phyloP scores from a whole-genome alignment of 2,329 filamentous ascomycete genomes.

The Trichoderma cornu-damae region DNA sequence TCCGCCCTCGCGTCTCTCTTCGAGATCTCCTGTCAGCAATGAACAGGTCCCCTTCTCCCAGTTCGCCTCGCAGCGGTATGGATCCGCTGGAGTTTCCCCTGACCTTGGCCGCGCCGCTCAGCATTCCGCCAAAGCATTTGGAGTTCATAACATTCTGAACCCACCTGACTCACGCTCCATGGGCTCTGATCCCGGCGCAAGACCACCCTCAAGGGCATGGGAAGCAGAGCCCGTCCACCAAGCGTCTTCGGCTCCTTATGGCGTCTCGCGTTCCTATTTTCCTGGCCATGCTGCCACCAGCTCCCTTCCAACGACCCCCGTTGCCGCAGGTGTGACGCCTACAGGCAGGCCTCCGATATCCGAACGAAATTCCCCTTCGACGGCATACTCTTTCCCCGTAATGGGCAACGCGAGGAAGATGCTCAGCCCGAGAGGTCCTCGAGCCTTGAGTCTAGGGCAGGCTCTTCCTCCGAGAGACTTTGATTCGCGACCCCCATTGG shows the following conservation, averaged over 20 bases:
- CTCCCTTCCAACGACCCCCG: conserved; percentile 34
- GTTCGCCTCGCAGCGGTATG: conserved; percentile 23
- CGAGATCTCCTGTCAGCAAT: conserved; percentile 41
- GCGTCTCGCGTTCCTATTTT: conserved; percentile 25
- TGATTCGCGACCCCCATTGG: conserved; percentile 24
- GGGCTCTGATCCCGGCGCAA: conserved; percentile 20
- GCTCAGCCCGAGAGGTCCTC: conserved; percentile 31
- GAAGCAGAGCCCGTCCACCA: conserved; percentile 22
- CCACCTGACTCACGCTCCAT: conserved; percentile 30
- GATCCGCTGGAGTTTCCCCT: conserved; percentile 23
- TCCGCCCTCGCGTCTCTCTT: conserved; percentile 48
- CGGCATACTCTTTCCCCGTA: conserved; percentile 30
- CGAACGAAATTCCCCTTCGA: conserved; percentile 31
- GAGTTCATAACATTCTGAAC: conserved; percentile 38
- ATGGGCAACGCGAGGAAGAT: conserved; percentile 29
- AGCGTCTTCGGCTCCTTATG: conserved; percentile 24
- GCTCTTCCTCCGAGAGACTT: conserved; percentile 23
- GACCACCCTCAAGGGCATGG: conserved; percentile 20
- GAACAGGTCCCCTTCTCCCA: conserved; percentile 27
- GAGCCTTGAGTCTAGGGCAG: conserved; percentile 29
- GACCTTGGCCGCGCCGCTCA: conserved; percentile 26
- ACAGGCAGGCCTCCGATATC: conserved; percentile 28
- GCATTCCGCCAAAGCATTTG: conserved; percentile 28
- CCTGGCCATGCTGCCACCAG: conserved; percentile 28
- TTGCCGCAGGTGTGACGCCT: conserved; percentile 26